Percentiles rank a stretch among this genome's conserved stretches.
Evolutionary conservation across 305 asterid species (phyloP).

Genomic region (Stenogyne calaminthoides): DNA sequence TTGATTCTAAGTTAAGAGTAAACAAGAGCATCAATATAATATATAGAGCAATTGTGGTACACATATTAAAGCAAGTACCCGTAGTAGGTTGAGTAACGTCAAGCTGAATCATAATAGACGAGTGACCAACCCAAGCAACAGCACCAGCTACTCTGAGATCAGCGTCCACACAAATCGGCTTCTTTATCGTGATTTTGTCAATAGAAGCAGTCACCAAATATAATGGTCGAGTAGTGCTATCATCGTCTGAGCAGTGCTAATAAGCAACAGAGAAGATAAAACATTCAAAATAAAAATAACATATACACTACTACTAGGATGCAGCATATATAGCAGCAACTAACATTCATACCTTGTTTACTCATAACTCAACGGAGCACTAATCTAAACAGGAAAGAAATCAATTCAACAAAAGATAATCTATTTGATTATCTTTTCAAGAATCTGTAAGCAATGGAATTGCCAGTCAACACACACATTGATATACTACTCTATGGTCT

Average conservation of each 20-base stretch:
- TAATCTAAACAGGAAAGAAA: no score
- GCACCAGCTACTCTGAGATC: conserved; percentile 83
- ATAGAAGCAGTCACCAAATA: conserved; percentile 88
- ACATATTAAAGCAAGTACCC: conserved; percentile 45
- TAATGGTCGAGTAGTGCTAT: conserved; percentile 76
- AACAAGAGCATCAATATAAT: neutral
- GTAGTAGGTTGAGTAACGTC: conserved; percentile 63
- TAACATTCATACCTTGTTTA: no score
- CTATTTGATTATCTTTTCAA: neutral
- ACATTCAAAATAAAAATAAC: no score
- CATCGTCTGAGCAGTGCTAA: conserved; percentile 86
- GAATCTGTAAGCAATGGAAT: neutral
- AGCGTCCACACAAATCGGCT: conserved; percentile 68
- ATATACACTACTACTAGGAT: neutral
- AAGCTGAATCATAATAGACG: conserved; percentile 84
- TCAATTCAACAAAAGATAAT: neutral
- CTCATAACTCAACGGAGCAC: no score
- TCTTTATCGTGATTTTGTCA: conserved; percentile 80
- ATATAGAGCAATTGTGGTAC: neutral
- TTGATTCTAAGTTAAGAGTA: no score
- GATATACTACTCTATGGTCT: neutral
- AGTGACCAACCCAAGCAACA: conserved; percentile 85
- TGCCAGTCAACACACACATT: neutral
- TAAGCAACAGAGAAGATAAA: neutral
- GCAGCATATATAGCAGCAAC: neutral